Evolutionary conservation across 805 yeast genomes (phyloP).

Genomic region (Yarrowia sp.): DNA sequence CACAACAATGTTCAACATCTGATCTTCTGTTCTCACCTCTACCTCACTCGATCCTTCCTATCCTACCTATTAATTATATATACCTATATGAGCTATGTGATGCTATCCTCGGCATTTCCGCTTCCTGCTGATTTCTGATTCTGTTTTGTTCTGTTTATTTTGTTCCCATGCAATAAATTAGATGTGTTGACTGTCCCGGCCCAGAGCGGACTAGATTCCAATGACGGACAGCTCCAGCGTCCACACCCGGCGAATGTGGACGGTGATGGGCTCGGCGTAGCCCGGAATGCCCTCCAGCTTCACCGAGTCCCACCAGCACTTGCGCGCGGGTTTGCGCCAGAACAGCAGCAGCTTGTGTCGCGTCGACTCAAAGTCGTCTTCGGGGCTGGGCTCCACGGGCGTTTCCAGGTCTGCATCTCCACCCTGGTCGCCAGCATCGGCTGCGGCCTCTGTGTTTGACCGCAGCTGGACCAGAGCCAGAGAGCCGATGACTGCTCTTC

Average conservation of each 20-base stretch:
- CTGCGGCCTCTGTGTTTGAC: not conserved
- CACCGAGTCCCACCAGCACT: slow-evolving; percentile 91
- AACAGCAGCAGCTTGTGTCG: slow-evolving; percentile 76
- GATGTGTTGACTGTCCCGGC: not conserved
- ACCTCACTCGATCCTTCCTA: no score
- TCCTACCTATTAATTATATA: slow-evolving; percentile 1
- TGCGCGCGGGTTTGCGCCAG: slow-evolving; percentile 98
- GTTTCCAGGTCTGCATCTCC: not conserved
- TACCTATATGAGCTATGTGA: slow-evolving; percentile 15
- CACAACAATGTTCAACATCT: no score
- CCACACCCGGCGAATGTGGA: slow-evolving; percentile 95
- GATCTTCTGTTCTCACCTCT: no score
- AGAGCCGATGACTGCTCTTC: slow-evolving; percentile 84
- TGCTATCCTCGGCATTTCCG: not conserved
- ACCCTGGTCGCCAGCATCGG: no score
- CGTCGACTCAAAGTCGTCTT: slow-evolving; percentile 45
- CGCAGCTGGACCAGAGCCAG: slow-evolving; percentile 68
- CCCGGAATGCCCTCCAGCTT: slow-evolving; percentile 50
- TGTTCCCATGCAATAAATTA: slow-evolving; percentile 36
- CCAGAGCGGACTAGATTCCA: slow-evolving; percentile 58
- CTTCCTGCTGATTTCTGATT: not conserved
- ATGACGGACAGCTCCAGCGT: slow-evolving; percentile 90
- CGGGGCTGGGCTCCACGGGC: not conserved
- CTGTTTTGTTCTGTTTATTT: not conserved
- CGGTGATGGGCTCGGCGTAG: slow-evolving; percentile 58